Evolutionary conservation across 2,329 filamentous ascomycete species (phyloP).

Genomic region (Fusarium buharicum): DNA sequence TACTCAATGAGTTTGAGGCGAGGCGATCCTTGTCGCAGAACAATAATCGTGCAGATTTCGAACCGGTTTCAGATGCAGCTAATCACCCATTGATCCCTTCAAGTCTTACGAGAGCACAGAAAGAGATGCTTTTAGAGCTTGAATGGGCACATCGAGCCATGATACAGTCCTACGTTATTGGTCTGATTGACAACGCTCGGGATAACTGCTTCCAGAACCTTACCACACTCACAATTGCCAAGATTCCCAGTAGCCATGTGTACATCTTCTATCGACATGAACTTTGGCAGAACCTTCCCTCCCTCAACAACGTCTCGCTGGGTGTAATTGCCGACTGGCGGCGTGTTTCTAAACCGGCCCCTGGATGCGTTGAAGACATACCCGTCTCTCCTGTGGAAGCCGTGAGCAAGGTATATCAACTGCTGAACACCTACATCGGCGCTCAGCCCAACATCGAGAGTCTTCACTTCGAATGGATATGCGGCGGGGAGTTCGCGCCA

Average conservation of each 20-base stretch:
- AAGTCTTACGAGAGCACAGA: constrained; percentile 69
- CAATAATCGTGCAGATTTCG: constrained; percentile 28
- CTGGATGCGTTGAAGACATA: constrained; percentile 61
- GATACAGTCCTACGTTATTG: constrained; percentile 73
- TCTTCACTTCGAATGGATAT: constrained; percentile 73
- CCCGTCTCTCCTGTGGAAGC: constrained; percentile 62
- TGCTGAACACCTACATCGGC: constrained; percentile 64
- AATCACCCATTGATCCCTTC: constrained; percentile 60
- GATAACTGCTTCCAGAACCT: constrained; percentile 62
- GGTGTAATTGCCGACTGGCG: constrained; percentile 75
- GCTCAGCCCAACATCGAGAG: constrained; percentile 61
- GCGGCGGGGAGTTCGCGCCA: constrained; percentile 73
- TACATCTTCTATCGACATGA: constrained; percentile 64
- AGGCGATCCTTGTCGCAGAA: constrained; percentile 16
- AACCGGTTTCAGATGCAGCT: constrained; percentile 41
- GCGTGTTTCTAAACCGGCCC: constrained; percentile 62
- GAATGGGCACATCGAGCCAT: constrained; percentile 76
- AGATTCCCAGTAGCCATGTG: constrained; percentile 71
- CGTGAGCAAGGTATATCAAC: constrained; percentile 60
- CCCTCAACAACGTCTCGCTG: constrained; percentile 65
- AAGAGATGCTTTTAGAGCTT: constrained; percentile 74
- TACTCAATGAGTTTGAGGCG: constrained; percentile 26
- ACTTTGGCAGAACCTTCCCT: constrained; percentile 70
- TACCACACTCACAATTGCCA: constrained; percentile 70
- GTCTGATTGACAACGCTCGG: constrained; percentile 67